Percentiles rank a stretch among this genome's conserved stretches.
Conservation (phyloP, 768 basidiomycete genomes). For the Mycena crocata region DNA sequence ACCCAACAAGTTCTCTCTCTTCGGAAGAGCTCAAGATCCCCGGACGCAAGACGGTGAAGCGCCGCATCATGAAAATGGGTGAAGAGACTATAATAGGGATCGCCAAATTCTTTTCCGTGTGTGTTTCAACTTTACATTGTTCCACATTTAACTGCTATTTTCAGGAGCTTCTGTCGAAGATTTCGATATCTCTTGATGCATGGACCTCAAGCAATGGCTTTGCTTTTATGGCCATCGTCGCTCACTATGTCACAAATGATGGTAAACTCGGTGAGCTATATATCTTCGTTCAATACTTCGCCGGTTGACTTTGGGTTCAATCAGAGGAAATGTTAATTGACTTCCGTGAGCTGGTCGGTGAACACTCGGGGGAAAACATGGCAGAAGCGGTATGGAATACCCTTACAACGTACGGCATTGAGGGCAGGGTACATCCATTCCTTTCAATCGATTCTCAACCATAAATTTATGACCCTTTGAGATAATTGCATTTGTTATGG, state of each 20-base stretch:
- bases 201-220: constrained; percentile 46
- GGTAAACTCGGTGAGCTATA: constrained; percentile 40
- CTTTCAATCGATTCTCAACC: not conserved
- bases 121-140: not conserved
- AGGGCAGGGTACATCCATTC: not conserved
- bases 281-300: not conserved
- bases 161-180: not conserved
- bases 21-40: constrained; percentile 1
- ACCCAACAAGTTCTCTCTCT: not conserved
- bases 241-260: constrained; percentile 40
- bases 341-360: constrained; percentile 37
- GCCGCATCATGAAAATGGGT: not conserved
- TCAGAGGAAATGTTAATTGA: constrained; percentile 37
- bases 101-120: not conserved
- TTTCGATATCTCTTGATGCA: constrained; percentile 40
- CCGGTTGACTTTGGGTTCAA: not conserved
- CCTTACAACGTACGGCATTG: constrained; percentile 29
- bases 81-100: constrained; percentile 1
- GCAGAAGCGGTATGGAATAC: constrained; percentile 33
- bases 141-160: not conserved
- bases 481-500: constrained; percentile 32
- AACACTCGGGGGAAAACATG: constrained; percentile 39
- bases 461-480: constrained; percentile 5
- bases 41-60: not conserved
- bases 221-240: constrained; percentile 45